A percentile compares a stretch with the other conserved stretches of the same genome.
Evolutionary conservation across 2,329 filamentous ascomycete genomes (phyloP).

Genomic region (Huntiella decipiens): DNA sequence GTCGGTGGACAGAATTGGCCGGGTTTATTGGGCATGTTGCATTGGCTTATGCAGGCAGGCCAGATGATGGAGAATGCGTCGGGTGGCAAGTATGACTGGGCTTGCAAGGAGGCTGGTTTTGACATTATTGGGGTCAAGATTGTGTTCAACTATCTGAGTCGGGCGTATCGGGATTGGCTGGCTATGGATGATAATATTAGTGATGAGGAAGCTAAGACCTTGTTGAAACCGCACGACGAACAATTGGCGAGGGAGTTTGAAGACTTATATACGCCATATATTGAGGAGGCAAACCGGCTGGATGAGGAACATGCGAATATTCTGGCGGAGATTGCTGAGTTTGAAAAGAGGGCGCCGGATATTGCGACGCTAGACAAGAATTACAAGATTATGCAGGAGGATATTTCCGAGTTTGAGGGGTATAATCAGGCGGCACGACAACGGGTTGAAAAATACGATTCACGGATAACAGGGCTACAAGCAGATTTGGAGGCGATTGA

Average conservation of each 20-base stretch:
- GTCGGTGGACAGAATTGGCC: slow-evolving; percentile 96
- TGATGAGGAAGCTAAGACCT: slow-evolving; percentile 62
- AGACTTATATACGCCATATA: slow-evolving; percentile 63
- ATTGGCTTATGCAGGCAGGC: slow-evolving; percentile 98
- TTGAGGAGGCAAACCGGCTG: slow-evolving; percentile 64
- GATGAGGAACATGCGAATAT: slow-evolving; percentile 72
- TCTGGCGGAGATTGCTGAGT: slow-evolving; percentile 68
- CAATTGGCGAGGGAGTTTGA: slow-evolving; percentile 81
- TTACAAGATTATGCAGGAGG: slow-evolving; percentile 85
- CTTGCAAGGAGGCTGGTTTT: slow-evolving; percentile 69
- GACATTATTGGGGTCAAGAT: slow-evolving; percentile 83
- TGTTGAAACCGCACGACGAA: slow-evolving; percentile 68
- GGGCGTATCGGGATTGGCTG: slow-evolving; percentile 85
- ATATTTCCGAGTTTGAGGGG: slow-evolving; percentile 84
- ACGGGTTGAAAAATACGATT: slow-evolving; percentile 76
- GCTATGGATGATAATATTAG: slow-evolving; percentile 76
- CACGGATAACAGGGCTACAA: slow-evolving; percentile 61
- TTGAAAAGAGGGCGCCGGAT: slow-evolving; percentile 73
- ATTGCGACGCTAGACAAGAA: slow-evolving; percentile 70
- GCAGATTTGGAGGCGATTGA: slow-evolving; percentile 68
- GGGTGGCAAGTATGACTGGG: slow-evolving; percentile 66
- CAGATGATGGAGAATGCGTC: slow-evolving; percentile 81
- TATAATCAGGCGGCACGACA: slow-evolving; percentile 75
- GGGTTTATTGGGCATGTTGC: slow-evolving; percentile 77
- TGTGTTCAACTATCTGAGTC: slow-evolving; percentile 79